phyloP scores from a whole-genome alignment of 805 yeast species.

The Kodamaea sagamina region DNA sequence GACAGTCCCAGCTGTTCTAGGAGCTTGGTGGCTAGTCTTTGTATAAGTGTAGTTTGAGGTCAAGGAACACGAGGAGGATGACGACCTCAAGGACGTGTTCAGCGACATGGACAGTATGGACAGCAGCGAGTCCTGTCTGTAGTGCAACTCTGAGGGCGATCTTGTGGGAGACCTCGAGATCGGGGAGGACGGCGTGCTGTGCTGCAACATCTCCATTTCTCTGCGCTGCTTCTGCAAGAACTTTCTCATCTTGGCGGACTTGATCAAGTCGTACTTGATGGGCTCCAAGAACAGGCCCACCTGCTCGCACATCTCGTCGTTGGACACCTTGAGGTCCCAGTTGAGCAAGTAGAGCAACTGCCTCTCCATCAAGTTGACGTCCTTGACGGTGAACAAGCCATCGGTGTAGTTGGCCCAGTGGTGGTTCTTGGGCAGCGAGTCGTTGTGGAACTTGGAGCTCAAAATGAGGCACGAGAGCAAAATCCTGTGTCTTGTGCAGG shows the following conservation, averaged over 20 bases:
- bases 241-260: conserved; percentile 34
- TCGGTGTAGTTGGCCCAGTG: conserved; percentile 83
- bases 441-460: conserved; percentile 75
- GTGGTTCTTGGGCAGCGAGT: conserved; percentile 71
- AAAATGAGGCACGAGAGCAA: conserved; percentile 72
- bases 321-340: conserved; percentile 63
- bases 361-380: conserved; percentile 79
- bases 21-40: conserved; percentile 2
- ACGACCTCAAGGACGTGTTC: conserved; percentile 10
- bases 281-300: conserved; percentile 53
- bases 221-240: conserved; percentile 30
- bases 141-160: conserved; percentile 15
- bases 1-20: conserved; percentile 13
- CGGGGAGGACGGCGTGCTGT: conserved; percentile 6
- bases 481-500: conserved; percentile 79
- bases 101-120: conserved; percentile 11
- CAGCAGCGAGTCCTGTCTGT: conserved; percentile 23
- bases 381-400: conserved; percentile 65
- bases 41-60: conserved; percentile 5
- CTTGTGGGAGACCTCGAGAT: conserved; percentile 6
- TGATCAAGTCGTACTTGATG: conserved; percentile 44
- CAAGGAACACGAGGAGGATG: conserved; percentile 11
- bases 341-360: conserved; percentile 66
- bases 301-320: conserved; percentile 43
- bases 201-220: conserved; percentile 16